phyloP scores from a whole-genome alignment of 345 rosid genomes.

The Pugionium dolabratum region DNA sequence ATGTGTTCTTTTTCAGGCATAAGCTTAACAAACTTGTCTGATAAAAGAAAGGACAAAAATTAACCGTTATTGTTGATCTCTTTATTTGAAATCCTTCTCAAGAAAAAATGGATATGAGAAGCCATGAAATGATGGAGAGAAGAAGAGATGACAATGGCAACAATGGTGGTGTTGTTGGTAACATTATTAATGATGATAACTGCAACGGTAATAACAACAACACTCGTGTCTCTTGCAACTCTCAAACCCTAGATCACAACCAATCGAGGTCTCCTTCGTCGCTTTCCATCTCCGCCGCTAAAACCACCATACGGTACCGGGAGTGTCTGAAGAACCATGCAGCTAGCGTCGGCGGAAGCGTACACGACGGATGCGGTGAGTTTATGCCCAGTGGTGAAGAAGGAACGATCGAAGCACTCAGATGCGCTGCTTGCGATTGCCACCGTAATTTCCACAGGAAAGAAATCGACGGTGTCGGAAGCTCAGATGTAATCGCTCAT shows the following conservation, averaged over 20 bases:
- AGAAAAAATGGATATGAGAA: slow-evolving; percentile 40
- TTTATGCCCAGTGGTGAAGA: slow-evolving; percentile 95
- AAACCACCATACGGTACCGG: slow-evolving; percentile 51
- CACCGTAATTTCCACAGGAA: slow-evolving; percentile 95
- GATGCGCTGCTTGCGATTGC: slow-evolving; percentile 93
- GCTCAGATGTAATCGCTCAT: slow-evolving; percentile 19
- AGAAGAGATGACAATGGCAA: slow-evolving; percentile 49
- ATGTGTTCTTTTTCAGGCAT: slow-evolving; percentile 38
- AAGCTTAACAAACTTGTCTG: not conserved
- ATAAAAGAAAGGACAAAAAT: not conserved
- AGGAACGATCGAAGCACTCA: slow-evolving; percentile 75
- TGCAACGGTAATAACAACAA: slow-evolving; percentile 4
- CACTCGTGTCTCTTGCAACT: slow-evolving; percentile 44
- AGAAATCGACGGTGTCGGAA: slow-evolving; percentile 51
- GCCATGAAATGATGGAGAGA: slow-evolving; percentile 47
- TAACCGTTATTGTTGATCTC: slow-evolving; percentile 3
- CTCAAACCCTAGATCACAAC: slow-evolving; percentile 76
- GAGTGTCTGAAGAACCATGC: slow-evolving; percentile 95
- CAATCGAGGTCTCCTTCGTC: slow-evolving; percentile 42
- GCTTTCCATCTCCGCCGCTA: slow-evolving; percentile 21
- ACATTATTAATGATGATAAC: not conserved
- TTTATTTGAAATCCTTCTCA: slow-evolving; percentile 15
- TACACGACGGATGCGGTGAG: slow-evolving; percentile 93
- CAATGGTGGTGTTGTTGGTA: slow-evolving; percentile 12
- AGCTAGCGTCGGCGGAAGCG: slow-evolving; percentile 78